Percentiles rank a stretch among this genome's conserved stretches.
These are phyloP conservation scores for Chenopodium berlandieri DNA, from an alignment of 148 eudicot genomes.

Conservation along the genomic window DNA sequence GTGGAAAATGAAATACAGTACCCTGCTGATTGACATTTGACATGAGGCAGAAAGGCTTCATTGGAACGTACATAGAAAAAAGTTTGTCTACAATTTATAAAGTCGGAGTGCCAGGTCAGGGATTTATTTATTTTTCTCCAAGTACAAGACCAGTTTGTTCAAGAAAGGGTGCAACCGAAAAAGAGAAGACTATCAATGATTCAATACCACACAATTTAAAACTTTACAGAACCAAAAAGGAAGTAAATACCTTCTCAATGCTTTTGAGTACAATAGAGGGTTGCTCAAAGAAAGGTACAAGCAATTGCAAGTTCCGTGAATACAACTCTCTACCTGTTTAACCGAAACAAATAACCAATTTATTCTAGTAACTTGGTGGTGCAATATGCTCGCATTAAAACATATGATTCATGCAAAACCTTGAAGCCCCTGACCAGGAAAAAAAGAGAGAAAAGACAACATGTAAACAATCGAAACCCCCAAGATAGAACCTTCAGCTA, in stretches of 20 bases:
- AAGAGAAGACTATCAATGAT: neutral
- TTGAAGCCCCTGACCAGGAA: neutral
- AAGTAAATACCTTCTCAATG: slow-evolving; percentile 58
- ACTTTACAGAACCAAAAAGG: neutral
- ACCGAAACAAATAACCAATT: slow-evolving; percentile 13
- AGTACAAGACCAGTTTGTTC: neutral
- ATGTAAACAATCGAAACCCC: neutral
- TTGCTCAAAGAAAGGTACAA: slow-evolving; percentile 82
- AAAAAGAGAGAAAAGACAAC: neutral
- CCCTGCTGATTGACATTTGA: too few relatives aligned
- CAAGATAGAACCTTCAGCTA: neutral
- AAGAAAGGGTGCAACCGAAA: neutral
- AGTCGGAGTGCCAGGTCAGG: neutral
- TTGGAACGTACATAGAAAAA: neutral
- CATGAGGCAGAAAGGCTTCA: neutral
- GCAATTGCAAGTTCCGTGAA: slow-evolving; percentile 79
- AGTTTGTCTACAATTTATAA: neutral
- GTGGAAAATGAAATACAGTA: neutral
- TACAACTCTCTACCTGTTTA: slow-evolving; percentile 73
- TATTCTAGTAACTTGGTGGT: neutral
- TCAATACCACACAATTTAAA: neutral
- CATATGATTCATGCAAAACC: neutral
- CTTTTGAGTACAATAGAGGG: slow-evolving; percentile 65
- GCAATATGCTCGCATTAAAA: neutral
- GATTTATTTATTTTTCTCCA: too few relatives aligned